Evolutionary conservation across 257 asterid genomes (phyloP), one percentile per base, ranked within the genome.

Genomic region (Nicotiana undulata): DNA sequence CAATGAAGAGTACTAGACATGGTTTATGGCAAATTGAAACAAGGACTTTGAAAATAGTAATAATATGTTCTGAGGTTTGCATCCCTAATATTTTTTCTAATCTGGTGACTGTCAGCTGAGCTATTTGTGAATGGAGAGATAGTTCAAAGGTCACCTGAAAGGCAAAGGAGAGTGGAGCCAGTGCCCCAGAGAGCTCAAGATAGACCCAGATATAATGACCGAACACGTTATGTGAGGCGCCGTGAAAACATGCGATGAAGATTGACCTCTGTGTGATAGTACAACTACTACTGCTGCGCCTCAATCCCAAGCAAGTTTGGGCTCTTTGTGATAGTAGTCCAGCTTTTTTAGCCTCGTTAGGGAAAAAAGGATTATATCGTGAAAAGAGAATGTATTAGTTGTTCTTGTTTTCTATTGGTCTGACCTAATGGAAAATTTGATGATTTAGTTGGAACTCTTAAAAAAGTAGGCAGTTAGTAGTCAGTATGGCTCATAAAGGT

Each of bases 141-240:
- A 49, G 98, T 94, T 34, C 96, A 90, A 75, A 89, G 98, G 70
- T 94, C 98, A 28, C 98, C 98, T 0, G 98, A 93, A 92, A 89
- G 98, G 81, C 98, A 94, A 75, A 91, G 93, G 91, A 90, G 98
- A 82, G 98, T 94, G 46, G 95, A 91, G 88, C 98, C 98, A 18
- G 95, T 93, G 83, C 96, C 97, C 67, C 98, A 93, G 82, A 90
- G 98, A 85, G 90, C 93, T 63, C 92, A 90, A 84, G 98, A 93
- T 83, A 90, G 98, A 67, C 98, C 98, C 56, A 89, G 98, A 90
- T 94, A 93, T 91, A 93, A 90, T 75, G 98, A 94, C 49, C 88
- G 96, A 81, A 94, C 98, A 22, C 95, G 98, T 16, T 87, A 93
- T 68, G 93, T 87, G 37, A 89, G 97, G 84, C 98, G 98, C 18